A percentile compares a stretch with the other conserved stretches of the same genome.
Conservation (phyloP, 2,329 filamentous ascomycete species). For the Neurospora sp. region DNA sequence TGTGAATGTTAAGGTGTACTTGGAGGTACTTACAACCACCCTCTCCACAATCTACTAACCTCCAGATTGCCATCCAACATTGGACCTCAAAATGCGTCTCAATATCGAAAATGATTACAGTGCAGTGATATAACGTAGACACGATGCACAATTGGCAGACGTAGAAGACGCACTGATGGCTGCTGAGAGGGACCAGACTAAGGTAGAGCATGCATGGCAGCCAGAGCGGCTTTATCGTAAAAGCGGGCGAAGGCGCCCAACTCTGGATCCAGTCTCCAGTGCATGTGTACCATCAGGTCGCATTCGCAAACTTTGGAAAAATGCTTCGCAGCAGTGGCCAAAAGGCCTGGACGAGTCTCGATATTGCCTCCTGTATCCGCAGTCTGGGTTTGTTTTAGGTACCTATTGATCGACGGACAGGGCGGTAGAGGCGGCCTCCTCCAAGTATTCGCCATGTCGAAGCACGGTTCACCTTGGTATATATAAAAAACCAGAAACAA, state of each 20-base stretch:
- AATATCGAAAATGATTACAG: too few relatives aligned
- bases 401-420: too few relatives aligned
- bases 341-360: background rate
- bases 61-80: background rate
- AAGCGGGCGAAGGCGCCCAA: background rate
- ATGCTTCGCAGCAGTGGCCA: background rate
- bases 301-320: background rate
- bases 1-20: background rate
- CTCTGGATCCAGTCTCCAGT: background rate
- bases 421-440: too few relatives aligned
- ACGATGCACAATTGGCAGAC: too few relatives aligned
- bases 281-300: too few relatives aligned
- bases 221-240: background rate
- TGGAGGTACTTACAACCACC: background rate
- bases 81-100: background rate
- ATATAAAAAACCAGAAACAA: background rate
- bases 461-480: background rate
- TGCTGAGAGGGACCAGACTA: background rate
- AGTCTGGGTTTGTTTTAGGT: background rate
- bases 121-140: too few relatives aligned
- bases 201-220: background rate
- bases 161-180: too few relatives aligned
- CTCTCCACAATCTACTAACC: background rate
- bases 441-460: background rate
- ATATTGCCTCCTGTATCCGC: background rate